These are phyloP conservation scores for Epichloe hybrida DNA, from an alignment of 2,329 filamentous ascomycete genomes.

Conservation along the genomic window DNA sequence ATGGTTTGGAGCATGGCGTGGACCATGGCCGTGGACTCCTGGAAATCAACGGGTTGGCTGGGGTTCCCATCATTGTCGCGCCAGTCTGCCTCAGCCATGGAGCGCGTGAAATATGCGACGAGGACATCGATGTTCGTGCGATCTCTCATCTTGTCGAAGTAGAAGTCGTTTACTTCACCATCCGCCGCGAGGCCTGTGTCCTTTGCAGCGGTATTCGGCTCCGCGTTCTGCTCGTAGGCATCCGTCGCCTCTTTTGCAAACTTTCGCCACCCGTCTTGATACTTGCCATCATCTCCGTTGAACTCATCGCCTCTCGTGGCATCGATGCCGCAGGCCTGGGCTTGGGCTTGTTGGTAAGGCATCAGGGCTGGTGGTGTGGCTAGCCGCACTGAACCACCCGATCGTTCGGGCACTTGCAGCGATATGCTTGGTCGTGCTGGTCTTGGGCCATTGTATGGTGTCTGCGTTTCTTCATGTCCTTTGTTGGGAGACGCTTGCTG, in stretches of 20 bases:
- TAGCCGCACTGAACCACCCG: constrained; percentile 45
- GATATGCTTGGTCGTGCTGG: constrained; percentile 25
- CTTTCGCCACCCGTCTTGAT: constrained; percentile 7
- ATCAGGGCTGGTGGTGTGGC: constrained; percentile 40
- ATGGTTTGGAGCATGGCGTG: constrained; percentile 40
- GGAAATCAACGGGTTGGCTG: constrained; percentile 29
- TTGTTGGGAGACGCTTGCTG: background rate
- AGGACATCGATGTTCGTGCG: constrained; percentile 44
- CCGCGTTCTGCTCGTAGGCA: constrained; percentile 5
- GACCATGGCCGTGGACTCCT: constrained; percentile 41
- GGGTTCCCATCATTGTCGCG: constrained; percentile 31
- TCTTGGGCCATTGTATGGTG: constrained; percentile 10
- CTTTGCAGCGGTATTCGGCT: background rate
- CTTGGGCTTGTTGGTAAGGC: constrained; percentile 26
- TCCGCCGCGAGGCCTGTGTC: constrained; percentile 1
- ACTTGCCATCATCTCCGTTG: background rate
- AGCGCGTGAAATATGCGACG: constrained; percentile 39
- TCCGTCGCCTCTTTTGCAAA: constrained; percentile 13
- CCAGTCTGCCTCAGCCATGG: constrained; percentile 38
- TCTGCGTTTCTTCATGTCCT: constrained; percentile 6
- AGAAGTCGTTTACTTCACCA: constrained; percentile 14
- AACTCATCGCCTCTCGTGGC: background rate
- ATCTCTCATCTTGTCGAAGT: constrained; percentile 26
- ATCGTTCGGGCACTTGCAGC: constrained; percentile 34
- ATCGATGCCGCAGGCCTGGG: background rate